A percentile compares a stretch with the other conserved stretches of the same genome.
Evolutionary conservation across 371 early-diverging fungal species (phyloP).

Genomic region (Mucor mucedo): DNA sequence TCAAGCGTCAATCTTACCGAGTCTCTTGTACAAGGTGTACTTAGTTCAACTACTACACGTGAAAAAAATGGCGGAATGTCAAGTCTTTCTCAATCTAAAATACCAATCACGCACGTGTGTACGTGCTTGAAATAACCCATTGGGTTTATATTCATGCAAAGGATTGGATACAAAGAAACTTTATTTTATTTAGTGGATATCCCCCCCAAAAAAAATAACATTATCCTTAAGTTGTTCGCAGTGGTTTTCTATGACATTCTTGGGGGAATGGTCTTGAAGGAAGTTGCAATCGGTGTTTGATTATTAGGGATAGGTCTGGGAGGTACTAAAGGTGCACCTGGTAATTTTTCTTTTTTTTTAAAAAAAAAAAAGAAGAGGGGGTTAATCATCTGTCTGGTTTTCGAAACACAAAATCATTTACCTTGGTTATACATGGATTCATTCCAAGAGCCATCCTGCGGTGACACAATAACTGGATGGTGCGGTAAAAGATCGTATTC

Average conservation of each 20-base stretch:
- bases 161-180: background rate
- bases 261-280: background rate
- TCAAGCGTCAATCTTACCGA: too few species aligned
- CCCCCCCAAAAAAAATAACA: background rate
- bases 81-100: too few species aligned
- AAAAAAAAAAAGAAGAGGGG: background rate
- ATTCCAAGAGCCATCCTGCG: slow-evolving; percentile 12
- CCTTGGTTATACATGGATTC: slow-evolving; percentile 10
- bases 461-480: slow-evolving; percentile 5
- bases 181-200: slow-evolving; percentile 1
- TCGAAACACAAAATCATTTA: too few species aligned
- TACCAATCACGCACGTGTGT: background rate
- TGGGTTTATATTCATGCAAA: too few species aligned
- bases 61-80: too few species aligned
- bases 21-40: too few species aligned
- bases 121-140: background rate
- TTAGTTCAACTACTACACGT: too few species aligned
- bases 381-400: too few species aligned
- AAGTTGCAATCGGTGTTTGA: background rate
- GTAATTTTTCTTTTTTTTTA: background rate
- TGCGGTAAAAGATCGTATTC: slow-evolving; percentile 6
- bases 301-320: slow-evolving; percentile 15
- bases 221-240: background rate
- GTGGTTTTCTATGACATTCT: background rate
- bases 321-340: slow-evolving; percentile 21